Evolutionary conservation across 2,329 filamentous ascomycete species (phyloP), one percentile per base, ranked within the genome.

Genomic region (Raffaelea arxii): DNA sequence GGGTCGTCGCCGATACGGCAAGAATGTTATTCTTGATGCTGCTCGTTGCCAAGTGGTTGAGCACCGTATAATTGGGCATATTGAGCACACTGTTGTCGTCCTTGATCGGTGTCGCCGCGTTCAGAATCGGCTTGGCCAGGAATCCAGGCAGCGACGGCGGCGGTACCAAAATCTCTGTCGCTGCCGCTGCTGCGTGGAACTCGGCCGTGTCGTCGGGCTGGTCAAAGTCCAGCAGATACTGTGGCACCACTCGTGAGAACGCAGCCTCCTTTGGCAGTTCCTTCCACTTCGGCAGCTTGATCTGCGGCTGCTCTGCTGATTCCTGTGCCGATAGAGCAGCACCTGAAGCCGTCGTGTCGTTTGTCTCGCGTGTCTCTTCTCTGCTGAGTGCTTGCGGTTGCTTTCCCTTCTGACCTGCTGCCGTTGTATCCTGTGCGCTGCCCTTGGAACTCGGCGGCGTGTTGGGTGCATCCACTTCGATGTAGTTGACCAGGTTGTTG

Each of bases 401-500:
- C 27, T 16, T 32, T 32, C 16, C 16, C 32, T 36, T 36, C 27
- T 42, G n/a, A 10, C 10, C 27, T 36, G 32, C 32, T 36, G 14
- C 32, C 32, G 32, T 6, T 36, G 14, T 18, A n/a, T 36, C 32
- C 16, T 36, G 14, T 36, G 14, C 32, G 16, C 19, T 12, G 32
- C 32, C 16, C 32, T 9, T n/a, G 16, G 32, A n/a, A n/a, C n/a
- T n/a, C n/a, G n/a, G 59, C 11, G 71, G 70, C 25, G 82, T 65
- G 58, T 90, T 84, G 47, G 89, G 83, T 30, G 86, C 80, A 57
- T 77, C 86, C 51, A 97, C 86, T 68, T 98, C 92, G 59, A 98
- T 87, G 62, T 97, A 98, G 67, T 98, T 98, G 65, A 98, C 91
- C 18, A 98, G 74, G 61, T 95, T 94, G 68, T 97, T 97, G 53